A percentile compares a stretch with the other conserved stretches of the same genome.
Conservation (phyloP, 108 stramenopile genomes). For the Hondaea fermentalgiana region DNA sequence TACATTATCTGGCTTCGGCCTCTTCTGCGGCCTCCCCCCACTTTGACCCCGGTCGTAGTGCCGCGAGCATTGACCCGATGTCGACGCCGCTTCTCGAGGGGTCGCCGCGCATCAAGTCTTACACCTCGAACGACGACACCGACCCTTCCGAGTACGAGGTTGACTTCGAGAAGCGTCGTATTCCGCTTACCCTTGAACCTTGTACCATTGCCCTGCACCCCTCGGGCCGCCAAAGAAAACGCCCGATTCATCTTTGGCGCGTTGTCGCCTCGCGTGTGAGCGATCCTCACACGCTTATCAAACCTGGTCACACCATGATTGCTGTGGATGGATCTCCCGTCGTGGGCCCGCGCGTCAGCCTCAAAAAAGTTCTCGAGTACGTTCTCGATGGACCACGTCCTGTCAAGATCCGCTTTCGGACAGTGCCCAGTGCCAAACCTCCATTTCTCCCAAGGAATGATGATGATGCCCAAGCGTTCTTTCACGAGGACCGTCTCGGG, state of each 20-base stretch:
- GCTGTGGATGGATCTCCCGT: background rate
- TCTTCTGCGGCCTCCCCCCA: background rate
- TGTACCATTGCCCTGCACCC: background rate
- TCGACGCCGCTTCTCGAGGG: background rate
- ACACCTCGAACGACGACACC: background rate
- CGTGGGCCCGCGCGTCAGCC: background rate
- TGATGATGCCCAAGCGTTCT: background rate
- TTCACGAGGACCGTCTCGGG: background rate
- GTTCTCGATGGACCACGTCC: background rate
- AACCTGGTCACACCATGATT: background rate
- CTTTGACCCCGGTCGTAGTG: background rate
- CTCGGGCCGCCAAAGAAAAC: background rate
- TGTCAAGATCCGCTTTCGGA: background rate
- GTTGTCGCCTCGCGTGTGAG: background rate
- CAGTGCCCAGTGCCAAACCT: background rate
- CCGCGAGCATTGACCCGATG: background rate
- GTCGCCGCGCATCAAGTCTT: background rate
- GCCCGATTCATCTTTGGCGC: background rate
- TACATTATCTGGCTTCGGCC: background rate
- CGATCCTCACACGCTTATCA: background rate
- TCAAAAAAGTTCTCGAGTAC: background rate
- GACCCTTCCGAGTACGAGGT: constrained; percentile 5
- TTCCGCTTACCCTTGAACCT: background rate
- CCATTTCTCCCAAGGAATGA: background rate
- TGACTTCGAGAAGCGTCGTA: background rate